Evolutionary conservation across 306 rosid species (phyloP), one percentile per base, ranked within the genome.

Genomic region (Pachyrhizus erosus): DNA sequence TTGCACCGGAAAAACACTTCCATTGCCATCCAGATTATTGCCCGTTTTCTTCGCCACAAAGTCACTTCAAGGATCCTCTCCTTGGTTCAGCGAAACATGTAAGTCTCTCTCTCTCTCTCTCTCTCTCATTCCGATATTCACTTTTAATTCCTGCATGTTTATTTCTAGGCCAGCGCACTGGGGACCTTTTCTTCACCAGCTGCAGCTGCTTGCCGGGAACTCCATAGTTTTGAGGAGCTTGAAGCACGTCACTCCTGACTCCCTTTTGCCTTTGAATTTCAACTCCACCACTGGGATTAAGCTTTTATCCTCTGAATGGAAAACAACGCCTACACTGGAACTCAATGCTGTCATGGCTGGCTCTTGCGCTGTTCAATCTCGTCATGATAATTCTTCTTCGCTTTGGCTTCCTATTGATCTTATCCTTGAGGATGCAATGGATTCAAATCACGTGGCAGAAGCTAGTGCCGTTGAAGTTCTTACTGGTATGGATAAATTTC

Each of bases 321-420:
- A 90, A 85, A 82, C 94, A 40, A 89, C 92, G 31, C 83, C 29
- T 8, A 84, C 76, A 31, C 88, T 89, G 52, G 89, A 92, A 80
- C 90, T 91, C 43, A 91, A 79, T 82, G 88, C 87, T 39, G 89
- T 92, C 69, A 84, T 90, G 91, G 89, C 93, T 37, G 90, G 87
- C 73, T 82, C 89, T 80, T 81, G 91, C 55, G 84, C 91, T 20
- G 86, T 88, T 82, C 97, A 83, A 76, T 90, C 84, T 84, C 92
- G 85, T 10, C 90, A 93, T 57, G 89, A 88, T 62, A 86, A 82
- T 79, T 84, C 75, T 81, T 88, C 97, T 45, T 93, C 89, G 72
- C 86, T 92, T 76, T 96, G 99, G 98, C 90, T 96, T 91, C 99
- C 98, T 24, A 96, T 96, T 75, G 99, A 96, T 84, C 92, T 96